Evolutionary conservation across 1,284 basidiomycete genomes (phyloP).

Genomic region (Cryptococcus floricola): DNA sequence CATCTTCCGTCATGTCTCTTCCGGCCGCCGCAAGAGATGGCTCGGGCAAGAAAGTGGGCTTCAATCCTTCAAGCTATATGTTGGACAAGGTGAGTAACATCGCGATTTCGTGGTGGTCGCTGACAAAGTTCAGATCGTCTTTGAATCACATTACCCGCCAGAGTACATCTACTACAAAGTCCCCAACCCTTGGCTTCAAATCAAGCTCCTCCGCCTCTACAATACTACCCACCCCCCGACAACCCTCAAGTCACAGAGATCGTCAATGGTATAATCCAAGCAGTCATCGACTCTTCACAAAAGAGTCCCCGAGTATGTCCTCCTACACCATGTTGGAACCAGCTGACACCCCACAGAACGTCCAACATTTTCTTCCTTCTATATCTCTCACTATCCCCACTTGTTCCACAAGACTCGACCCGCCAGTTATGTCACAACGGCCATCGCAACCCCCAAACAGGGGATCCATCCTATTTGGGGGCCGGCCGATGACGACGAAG

Average conservation of each 20-base stretch:
- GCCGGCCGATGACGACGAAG: no score
- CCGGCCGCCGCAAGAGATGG: no score
- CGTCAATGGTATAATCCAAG: constrained; percentile 79
- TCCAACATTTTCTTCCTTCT: constrained; percentile 62
- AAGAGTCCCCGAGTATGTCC: constrained; percentile 63
- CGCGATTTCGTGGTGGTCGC: neutral
- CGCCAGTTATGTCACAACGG: no score
- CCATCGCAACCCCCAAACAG: no score
- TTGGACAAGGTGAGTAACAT: constrained; percentile 66
- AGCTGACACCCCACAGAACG: constrained; percentile 58
- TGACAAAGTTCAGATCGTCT: constrained; percentile 63
- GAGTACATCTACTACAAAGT: constrained; percentile 93
- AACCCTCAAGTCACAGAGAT: constrained; percentile 74
- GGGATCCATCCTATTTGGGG: no score
- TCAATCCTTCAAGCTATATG: no score
- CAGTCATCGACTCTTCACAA: constrained; percentile 89
- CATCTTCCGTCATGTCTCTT: no score
- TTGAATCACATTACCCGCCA: constrained; percentile 80
- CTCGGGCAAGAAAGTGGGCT: no score
- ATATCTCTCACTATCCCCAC: no score
- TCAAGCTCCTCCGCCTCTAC: constrained; percentile 85
- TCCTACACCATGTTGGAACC: neutral
- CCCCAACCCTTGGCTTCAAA: constrained; percentile 96
- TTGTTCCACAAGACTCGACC: no score
- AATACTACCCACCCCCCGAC: constrained; percentile 93